phyloP scores from a whole-genome alignment of 2,329 filamentous ascomycete genomes.

The Aspergillus sp. region DNA sequence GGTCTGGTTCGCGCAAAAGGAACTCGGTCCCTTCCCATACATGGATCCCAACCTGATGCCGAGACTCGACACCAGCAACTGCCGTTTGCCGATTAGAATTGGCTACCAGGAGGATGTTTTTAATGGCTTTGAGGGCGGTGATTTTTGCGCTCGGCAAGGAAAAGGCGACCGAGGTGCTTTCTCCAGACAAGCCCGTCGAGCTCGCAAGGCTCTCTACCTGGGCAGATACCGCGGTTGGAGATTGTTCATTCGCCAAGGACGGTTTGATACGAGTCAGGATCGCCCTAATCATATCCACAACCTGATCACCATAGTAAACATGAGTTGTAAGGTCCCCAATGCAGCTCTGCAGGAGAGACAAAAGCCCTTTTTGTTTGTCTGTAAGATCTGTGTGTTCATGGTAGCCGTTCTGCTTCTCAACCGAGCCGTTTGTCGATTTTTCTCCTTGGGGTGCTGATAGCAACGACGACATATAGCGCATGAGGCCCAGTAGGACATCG shows the following conservation, averaged over 20 bases:
- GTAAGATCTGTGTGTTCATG: conserved; percentile 37
- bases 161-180: conserved; percentile 47
- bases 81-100: conserved; percentile 63
- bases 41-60: conserved; percentile 72
- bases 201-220: conserved; percentile 47
- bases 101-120: conserved; percentile 76
- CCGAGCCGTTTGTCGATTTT: conserved; percentile 26
- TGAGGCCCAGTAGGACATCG: conserved; percentile 82
- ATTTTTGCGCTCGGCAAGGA: conserved; percentile 60
- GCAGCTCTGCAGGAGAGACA: conserved; percentile 71
- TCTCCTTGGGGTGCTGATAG: conserved; percentile 60
- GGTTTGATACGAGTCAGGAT: conserved; percentile 78
- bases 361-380: conserved; percentile 59
- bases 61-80: conserved; percentile 62
- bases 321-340: conserved; percentile 91
- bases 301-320: conserved; percentile 94
- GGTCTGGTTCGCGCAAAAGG: conserved; percentile 77
- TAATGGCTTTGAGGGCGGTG: conserved; percentile 73
- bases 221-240: conserved; percentile 47
- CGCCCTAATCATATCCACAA: conserved; percentile 86
- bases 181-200: conserved; percentile 40
- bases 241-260: conserved; percentile 42
- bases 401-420: conserved; percentile 18
- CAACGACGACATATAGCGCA: conserved; percentile 77
- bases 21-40: conserved; percentile 98